Conservation (phyloP, 2,329 filamentous ascomycete species). For the Talaromyces atroroseus region DNA sequence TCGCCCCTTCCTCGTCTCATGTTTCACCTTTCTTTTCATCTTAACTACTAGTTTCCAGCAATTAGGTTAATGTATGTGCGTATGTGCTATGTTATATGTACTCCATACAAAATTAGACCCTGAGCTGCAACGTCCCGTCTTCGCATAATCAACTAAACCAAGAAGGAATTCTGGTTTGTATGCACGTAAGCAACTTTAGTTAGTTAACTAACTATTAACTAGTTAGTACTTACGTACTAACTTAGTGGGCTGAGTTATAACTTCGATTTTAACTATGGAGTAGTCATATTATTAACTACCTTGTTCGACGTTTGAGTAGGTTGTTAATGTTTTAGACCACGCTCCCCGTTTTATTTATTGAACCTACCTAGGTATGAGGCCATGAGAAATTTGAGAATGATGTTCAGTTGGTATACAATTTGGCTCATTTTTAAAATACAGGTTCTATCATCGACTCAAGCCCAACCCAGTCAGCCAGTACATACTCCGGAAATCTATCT, state of each 20-base stretch:
- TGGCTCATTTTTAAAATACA: too few relatives aligned
- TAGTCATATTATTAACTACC: neutral
- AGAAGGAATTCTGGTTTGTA: conserved; percentile 1
- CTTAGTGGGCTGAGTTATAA: neutral
- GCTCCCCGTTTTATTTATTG: too few relatives aligned
- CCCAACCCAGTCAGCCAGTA: too few relatives aligned
- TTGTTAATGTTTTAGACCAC: too few relatives aligned
- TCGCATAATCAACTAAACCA: conserved; percentile 10
- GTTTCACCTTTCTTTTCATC: neutral
- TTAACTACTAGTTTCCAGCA: neutral
- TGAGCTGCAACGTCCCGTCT: conserved; percentile 12
- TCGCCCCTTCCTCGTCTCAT: neutral
- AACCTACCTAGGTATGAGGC: too few relatives aligned
- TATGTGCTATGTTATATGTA: neutral
- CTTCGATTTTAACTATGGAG: neutral
- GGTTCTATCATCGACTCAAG: too few relatives aligned
- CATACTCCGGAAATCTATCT: neutral
- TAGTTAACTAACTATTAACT: too few relatives aligned
- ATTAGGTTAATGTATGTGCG: conserved; percentile 1
- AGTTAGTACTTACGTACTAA: neutral
- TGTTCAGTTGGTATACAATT: too few relatives aligned
- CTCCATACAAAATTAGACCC: conserved; percentile 2
- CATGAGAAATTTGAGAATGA: too few relatives aligned
- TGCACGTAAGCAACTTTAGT: neutral
- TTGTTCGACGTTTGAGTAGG: neutral